Base-by-base conservation (phyloP, 164 flowering plant species). In the Umbellularia californica region DNA sequence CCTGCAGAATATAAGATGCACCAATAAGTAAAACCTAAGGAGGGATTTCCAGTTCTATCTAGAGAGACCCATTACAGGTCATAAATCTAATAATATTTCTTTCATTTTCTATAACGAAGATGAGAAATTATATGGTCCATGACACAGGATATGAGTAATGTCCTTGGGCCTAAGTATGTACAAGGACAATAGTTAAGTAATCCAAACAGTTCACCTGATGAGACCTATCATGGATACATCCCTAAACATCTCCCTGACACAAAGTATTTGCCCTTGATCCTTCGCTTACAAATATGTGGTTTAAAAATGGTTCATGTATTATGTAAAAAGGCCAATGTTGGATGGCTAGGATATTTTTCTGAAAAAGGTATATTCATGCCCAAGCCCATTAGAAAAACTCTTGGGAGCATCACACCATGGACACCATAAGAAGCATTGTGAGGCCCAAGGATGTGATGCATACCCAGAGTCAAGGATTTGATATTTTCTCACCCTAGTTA, bases 1-100 rank as follows among this genome's bases (percentile, higher is more conserved):
- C 98, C 98, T 93, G 82, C 28, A 79, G 62, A 77, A 69, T 23
- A 75, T 47, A 67, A 71, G 17, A 65, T 19, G 27, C 0, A 30
- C n/a, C 15, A 7, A 52, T 19, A 70, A 27, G 11, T 24, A 17
- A 69, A 47, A 35, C 7, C 50, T 28, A 11, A 47, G 67, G 63
- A 25, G 58, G 33, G 67, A 72, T 7, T 60, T 35, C 5, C 24
- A 25, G 55, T 30, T 62, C 62, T 72, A 75, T 58, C 60, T 3
- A 19, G 60, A 3, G 20, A 55, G 60, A 55, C 17, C 11, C 47
- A 41, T 41, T 41, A 41, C 47, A 41, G 47, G 47, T 41, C 2
- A 41, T 41, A 41, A 41, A 41, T 41, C 60, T 15, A 15, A 19
- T 55, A 55, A 55, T 3, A 55, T 55, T 20, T 55, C n/a, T 11